phyloP scores from a whole-genome alignment of 1,284 basidiomycete species.

The Xerocomus nothofagi region DNA sequence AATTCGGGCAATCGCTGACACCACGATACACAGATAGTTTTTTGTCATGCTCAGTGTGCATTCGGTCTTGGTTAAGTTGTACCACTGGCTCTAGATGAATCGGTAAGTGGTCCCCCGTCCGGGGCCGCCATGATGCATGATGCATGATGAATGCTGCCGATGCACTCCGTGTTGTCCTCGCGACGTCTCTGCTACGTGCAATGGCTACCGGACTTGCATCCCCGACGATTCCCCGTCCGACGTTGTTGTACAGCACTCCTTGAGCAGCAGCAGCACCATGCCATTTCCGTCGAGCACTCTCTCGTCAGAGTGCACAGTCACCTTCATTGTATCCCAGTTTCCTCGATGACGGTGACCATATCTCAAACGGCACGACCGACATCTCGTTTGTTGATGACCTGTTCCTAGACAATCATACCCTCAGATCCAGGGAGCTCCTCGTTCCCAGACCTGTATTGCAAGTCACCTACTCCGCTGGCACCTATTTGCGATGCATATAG shows the following conservation, averaged over 20 bases:
- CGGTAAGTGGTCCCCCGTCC: too few species aligned
- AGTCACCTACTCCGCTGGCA: constrained; percentile 63
- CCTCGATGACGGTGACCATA: constrained; percentile 49
- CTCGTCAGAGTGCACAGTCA: constrained; percentile 48
- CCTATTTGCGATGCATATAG: constrained; percentile 58
- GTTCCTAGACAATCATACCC: constrained; percentile 51
- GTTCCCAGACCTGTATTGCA: constrained; percentile 51
- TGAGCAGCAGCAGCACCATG: constrained; percentile 60
- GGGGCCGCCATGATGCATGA: too few species aligned
- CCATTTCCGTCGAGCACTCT: constrained; percentile 55
- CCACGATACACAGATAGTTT: too few species aligned
- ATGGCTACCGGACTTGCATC: neutral
- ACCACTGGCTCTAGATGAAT: too few species aligned
- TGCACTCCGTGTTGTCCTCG: too few species aligned
- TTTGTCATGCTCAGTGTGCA: too few species aligned
- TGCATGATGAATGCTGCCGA: too few species aligned
- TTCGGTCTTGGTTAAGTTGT: too few species aligned
- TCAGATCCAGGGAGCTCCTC: constrained; percentile 31
- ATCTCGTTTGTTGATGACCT: constrained; percentile 66
- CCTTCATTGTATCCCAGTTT: constrained; percentile 53
- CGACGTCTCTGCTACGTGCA: neutral
- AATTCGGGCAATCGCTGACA: too few species aligned
- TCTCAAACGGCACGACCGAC: constrained; percentile 56
- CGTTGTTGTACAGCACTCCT: constrained; percentile 54
- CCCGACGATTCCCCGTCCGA: constrained; percentile 37